Evolutionary conservation across 129 eudicot genomes (phyloP), one percentile per base, ranked within the genome.

Genomic region (Artemisia tridentata): DNA sequence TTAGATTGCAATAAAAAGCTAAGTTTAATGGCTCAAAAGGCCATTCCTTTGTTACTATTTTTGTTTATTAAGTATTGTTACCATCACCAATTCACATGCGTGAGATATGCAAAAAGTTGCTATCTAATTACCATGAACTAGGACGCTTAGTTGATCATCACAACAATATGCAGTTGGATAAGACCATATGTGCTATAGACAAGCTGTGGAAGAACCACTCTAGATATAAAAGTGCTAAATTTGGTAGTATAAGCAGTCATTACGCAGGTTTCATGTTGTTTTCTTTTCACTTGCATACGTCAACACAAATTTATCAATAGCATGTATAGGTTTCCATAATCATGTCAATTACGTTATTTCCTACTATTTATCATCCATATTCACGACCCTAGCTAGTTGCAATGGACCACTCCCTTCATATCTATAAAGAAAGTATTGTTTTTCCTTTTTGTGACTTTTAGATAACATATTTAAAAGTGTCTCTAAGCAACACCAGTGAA

Each of bases 51-150:
- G 14, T 62, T 77, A 50, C 6, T 7, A 60, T 48, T 38, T 69
- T 23, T 70, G 71, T 69, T 69, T 19, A 61, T n/a, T 27, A 38
- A 17, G 54, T 52, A 20, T 68, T 5, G 16, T 16, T 43, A 41
- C 62, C 16, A 27, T 31, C 52, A 16, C 41, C 18, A 19, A 52
- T 29, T 31, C 62, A 16, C 52, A 53, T 69, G 53, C 63, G 38
- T 69, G 58, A 67, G 41, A 19, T 49, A 46, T 82, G 75, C 53
- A 80, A 69, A 73, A 72, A 69, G 83, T 79, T 76, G 83, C 84
- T 86, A 66, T 74, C 86, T 11, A 74, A 78, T 20, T 81, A 78
- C 68, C 83, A 84, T 47, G 84, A 86, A 74, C 79, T 76, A 19
- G 80, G 83, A 49, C 21, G n/a, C 43, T 20, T 21, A 59, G 38